phyloP scores from a whole-genome alignment of 192 early-diverging fungal genomes.

The Linnemannia exigua region DNA sequence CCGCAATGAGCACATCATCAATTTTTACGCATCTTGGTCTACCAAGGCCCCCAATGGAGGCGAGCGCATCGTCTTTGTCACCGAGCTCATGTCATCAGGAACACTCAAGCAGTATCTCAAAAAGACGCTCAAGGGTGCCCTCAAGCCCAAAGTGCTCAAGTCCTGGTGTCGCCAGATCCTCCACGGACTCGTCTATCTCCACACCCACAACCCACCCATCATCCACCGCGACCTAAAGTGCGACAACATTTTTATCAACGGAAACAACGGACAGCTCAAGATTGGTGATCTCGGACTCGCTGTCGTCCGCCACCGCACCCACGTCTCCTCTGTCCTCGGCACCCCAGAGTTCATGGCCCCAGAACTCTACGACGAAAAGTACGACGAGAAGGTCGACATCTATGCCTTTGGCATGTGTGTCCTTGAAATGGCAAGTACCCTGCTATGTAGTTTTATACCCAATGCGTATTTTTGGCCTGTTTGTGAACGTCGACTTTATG shows the following conservation, averaged over 20 bases:
- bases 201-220: slow-evolving; percentile 83
- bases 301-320: slow-evolving; percentile 72
- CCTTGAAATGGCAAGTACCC: slow-evolving; percentile 65
- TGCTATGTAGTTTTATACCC: too few species aligned
- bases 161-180: slow-evolving; percentile 88
- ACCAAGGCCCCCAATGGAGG: slow-evolving; percentile 65
- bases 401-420: slow-evolving; percentile 93
- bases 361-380: slow-evolving; percentile 91
- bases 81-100: slow-evolving; percentile 91
- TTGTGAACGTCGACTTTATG: not conserved
- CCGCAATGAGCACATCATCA: slow-evolving; percentile 88
- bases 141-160: slow-evolving; percentile 82
- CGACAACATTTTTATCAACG: slow-evolving; percentile 92
- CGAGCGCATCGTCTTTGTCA: slow-evolving; percentile 86
- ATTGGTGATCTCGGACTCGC: slow-evolving; percentile 90
- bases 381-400: slow-evolving; percentile 90
- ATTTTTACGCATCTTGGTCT: slow-evolving; percentile 79
- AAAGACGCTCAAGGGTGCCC: slow-evolving; percentile 74
- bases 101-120: slow-evolving; percentile 84
- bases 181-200: slow-evolving; percentile 84
- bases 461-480: slow-evolving; percentile 5
- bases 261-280: slow-evolving; percentile 89
- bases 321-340: slow-evolving; percentile 80
- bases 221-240: slow-evolving; percentile 85
- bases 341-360: slow-evolving; percentile 94